A percentile compares a stretch with the other conserved stretches of the same genome.
These are phyloP conservation scores for Arabidopsis lyrata DNA, from an alignment of 441 rosid species.

Conservation along the genomic window DNA sequence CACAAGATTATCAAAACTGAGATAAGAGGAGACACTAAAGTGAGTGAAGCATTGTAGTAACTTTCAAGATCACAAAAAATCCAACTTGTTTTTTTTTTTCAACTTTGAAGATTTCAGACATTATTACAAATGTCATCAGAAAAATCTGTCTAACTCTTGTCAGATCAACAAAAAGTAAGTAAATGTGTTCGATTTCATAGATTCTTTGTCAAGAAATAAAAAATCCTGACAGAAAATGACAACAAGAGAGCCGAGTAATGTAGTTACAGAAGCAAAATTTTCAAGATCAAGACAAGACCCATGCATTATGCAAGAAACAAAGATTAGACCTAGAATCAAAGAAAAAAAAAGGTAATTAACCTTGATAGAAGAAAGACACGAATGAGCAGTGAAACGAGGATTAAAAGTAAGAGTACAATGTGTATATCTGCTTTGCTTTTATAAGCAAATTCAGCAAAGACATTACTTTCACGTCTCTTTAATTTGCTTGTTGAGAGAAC, in stretches of 20 bases:
- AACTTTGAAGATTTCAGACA: not conserved
- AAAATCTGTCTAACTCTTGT: not conserved
- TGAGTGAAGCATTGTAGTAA: not conserved
- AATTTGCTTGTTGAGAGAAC: not conserved
- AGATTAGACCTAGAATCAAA: conserved; percentile 4
- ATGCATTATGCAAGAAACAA: conserved; percentile 5
- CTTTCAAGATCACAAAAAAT: too few species aligned
- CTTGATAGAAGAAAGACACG: conserved; percentile 10
- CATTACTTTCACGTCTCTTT: conserved; percentile 36
- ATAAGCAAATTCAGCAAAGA: conserved; percentile 26
- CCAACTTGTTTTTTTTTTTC: too few species aligned
- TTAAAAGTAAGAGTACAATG: not conserved
- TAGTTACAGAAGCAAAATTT: not conserved
- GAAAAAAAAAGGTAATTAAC: not conserved
- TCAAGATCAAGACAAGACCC: conserved; percentile 1
- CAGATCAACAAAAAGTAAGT: not conserved
- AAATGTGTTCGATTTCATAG: not conserved
- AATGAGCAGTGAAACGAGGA: conserved; percentile 17
- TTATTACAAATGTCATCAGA: not conserved
- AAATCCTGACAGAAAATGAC: not conserved
- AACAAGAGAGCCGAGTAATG: conserved; percentile 2
- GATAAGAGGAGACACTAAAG: conserved; percentile 2
- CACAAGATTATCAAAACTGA: not conserved
- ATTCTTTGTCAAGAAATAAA: not conserved
- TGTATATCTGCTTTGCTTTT: conserved; percentile 9